phyloP scores from a whole-genome alignment of 768 basidiomycete species.

The Hericium erinaceus region DNA sequence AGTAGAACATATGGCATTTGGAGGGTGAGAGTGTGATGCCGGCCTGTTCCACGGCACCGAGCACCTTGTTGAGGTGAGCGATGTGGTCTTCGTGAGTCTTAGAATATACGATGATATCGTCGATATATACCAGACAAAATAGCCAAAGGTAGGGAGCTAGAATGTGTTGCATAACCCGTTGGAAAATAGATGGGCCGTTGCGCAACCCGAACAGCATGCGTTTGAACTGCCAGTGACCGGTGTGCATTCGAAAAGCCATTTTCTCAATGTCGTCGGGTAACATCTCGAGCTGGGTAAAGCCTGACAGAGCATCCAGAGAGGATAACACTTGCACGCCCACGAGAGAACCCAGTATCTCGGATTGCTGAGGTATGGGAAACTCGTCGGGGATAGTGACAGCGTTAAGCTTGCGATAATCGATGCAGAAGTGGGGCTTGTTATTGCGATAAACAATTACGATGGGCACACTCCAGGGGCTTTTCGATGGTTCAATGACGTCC shows the following conservation, averaged over 20 bases:
- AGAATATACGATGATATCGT: too few relatives aligned
- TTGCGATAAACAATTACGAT: too few relatives aligned
- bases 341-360: constrained; percentile 13
- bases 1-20: constrained; percentile 18
- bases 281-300: constrained; percentile 28
- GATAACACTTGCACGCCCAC: constrained; percentile 20
- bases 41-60: constrained; percentile 17
- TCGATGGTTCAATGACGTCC: too few relatives aligned
- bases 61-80: constrained; percentile 18
- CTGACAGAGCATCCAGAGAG: constrained; percentile 14
- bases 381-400: constrained; percentile 13
- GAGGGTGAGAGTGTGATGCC: constrained; percentile 18
- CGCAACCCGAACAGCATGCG: constrained; percentile 29
- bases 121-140: too few relatives aligned
- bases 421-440: too few relatives aligned
- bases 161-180: constrained; percentile 27
- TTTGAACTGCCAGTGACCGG: constrained; percentile 31
- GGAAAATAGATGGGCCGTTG: constrained; percentile 29
- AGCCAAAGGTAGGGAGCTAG: too few relatives aligned
- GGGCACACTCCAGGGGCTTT: too few relatives aligned
- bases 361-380: constrained; percentile 21
- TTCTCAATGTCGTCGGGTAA: constrained; percentile 29
- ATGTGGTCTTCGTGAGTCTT: too few relatives aligned
- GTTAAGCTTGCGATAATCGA: constrained; percentile 5
- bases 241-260: constrained; percentile 30